Percentiles rank a stretch among this genome's conserved stretches.
Conservation (phyloP, 1,284 basidiomycete genomes). For the Xerocomus tenax region DNA sequence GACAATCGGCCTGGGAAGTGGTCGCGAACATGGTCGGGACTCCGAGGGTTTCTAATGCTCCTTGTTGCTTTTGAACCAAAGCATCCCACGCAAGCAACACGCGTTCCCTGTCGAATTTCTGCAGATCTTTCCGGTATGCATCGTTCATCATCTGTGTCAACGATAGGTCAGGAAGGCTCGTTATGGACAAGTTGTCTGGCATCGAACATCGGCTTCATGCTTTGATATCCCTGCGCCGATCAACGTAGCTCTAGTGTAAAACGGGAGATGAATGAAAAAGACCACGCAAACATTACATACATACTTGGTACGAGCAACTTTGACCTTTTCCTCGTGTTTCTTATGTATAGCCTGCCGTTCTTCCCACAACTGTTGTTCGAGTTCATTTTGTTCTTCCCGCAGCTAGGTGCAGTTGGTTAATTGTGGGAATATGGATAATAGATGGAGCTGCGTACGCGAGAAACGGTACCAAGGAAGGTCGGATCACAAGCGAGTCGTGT, state of each 20-base stretch:
- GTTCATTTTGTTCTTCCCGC: slow-evolving; percentile 54
- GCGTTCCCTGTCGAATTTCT: slow-evolving; percentile 56
- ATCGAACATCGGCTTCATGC: slow-evolving; percentile 58
- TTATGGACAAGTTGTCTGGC: slow-evolving; percentile 7
- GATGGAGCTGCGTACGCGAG: slow-evolving; percentile 38
- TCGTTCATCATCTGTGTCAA: slow-evolving; percentile 48
- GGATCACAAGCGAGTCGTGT: slow-evolving; percentile 47
- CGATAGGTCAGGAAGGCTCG: slow-evolving; percentile 9
- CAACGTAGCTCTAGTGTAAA: slow-evolving; percentile 40
- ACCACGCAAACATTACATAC: slow-evolving; percentile 18
- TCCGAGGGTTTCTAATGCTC: slow-evolving; percentile 45
- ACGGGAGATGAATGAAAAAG: slow-evolving; percentile 6
- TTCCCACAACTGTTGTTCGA: slow-evolving; percentile 58
- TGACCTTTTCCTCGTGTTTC: slow-evolving; percentile 62
- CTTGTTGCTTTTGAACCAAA: slow-evolving; percentile 61
- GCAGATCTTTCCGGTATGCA: slow-evolving; percentile 54
- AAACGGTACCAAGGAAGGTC: slow-evolving; percentile 40
- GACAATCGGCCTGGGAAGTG: slow-evolving; percentile 38
- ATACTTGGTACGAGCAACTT: slow-evolving; percentile 56
- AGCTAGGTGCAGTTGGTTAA: slow-evolving; percentile 30
- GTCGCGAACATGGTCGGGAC: slow-evolving; percentile 67
- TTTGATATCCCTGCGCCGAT: slow-evolving; percentile 56
- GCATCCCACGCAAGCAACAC: slow-evolving; percentile 66
- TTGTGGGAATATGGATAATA: not conserved
- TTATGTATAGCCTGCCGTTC: slow-evolving; percentile 52